Evolutionary conservation across 805 yeast genomes (phyloP).

Genomic region (Jamesozyma piceae): DNA sequence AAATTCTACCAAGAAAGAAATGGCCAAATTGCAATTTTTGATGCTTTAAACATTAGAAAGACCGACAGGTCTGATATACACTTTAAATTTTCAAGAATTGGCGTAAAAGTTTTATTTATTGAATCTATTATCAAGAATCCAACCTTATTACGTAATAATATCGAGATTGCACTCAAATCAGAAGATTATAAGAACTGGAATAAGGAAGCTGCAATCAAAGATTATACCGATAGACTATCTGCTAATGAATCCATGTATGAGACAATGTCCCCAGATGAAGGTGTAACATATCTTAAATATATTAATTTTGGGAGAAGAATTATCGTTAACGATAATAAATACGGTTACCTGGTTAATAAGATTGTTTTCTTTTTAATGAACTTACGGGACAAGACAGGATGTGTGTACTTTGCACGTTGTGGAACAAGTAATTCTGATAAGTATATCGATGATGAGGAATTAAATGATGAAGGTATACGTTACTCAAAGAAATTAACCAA

Average conservation of each 20-base stretch:
- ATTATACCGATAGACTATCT: conserved; percentile 65
- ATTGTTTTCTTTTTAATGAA: conserved; percentile 90
- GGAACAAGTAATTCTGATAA: conserved; percentile 40
- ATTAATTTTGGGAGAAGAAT: conserved; percentile 86
- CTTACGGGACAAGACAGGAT: conserved; percentile 75
- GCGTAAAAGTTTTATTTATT: conserved; percentile 74
- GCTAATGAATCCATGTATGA: conserved; percentile 62
- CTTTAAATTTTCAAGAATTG: conserved; percentile 42
- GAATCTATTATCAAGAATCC: conserved; percentile 79
- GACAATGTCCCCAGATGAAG: conserved; percentile 50
- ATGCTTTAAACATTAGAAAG: conserved; percentile 82
- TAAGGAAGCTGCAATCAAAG: conserved; percentile 60
- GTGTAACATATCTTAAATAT: conserved; percentile 69
- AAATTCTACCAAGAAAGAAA: conserved; percentile 61
- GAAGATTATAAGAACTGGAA: conserved; percentile 82
- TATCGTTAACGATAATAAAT: conserved; percentile 66
- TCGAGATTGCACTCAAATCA: conserved; percentile 74
- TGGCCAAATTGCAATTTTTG: conserved; percentile 94
- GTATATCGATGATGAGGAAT: conserved; percentile 70
- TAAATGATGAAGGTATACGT: conserved; percentile 60
- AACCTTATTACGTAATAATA: conserved; percentile 59
- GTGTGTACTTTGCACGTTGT: conserved; percentile 88
- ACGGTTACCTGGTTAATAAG: conserved; percentile 83
- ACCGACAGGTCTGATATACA: conserved; percentile 54
- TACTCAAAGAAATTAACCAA: conserved; percentile 59